Base-by-base conservation (phyloP, 495 filamentous ascomycete species). In the Opeltia flavorubescens region DNA sequence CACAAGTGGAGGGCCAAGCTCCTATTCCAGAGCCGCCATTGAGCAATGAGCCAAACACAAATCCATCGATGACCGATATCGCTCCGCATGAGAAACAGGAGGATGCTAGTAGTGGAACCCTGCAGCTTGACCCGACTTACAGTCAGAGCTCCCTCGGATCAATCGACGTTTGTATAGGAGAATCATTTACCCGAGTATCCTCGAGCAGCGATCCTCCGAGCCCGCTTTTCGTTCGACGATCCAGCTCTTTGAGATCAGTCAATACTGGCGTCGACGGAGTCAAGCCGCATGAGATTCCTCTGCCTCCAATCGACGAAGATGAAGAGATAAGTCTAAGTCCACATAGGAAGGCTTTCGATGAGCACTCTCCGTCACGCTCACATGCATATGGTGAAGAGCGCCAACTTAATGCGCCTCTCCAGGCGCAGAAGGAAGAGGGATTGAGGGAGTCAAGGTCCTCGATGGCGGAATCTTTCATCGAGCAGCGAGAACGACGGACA, bases 231-330 rank as follows among this genome's bases (percentile, higher is more conserved):
- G 31, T 21, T 3, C 23, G 12, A 34, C 6, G 25, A 12, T 18
- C 35, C 9, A 47, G n/a, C n/a, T n/a, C n/a, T n/a, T n/a, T n/a
- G n/a, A 25, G n/a, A 4, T 21, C 38, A 5, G 9, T 33, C 13
- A 33, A 18, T 4, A 12, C 27, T 28, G 17, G 15, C 15, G 13
- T 25, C 1, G 41, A 52, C 17, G n/a, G 5, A 31, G 2, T 41
- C 28, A 45, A 45, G 1, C 33, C 53, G 21, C 43, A 45, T 21
- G 42, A 52, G 45, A 26, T 52, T 1, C 46, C 53, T n/a, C 47
- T 52, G 8, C 49, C 53, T 2, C 42, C 49, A 15, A 34, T 48
- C 5, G 45, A 46, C 33, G 53, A 47, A 9, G 34, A 48, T 20
- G 53, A 55, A 50, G 46, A 52, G 41, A 17, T 40, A 17, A 38